phyloP scores from a whole-genome alignment of 1,139 yeast species.

The Suhomyces atakaporum region DNA sequence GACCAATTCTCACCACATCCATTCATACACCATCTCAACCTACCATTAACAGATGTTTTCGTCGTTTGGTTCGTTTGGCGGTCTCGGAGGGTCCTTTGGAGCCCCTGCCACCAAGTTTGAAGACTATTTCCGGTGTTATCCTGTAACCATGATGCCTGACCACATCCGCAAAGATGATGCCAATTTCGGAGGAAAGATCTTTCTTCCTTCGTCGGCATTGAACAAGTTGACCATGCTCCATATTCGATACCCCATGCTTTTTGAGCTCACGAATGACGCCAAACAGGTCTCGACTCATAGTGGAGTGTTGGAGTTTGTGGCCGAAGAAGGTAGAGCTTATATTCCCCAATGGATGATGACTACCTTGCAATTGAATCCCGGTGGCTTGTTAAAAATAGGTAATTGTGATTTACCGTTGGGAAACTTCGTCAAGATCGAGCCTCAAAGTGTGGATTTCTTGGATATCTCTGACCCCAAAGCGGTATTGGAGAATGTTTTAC shows the following conservation, averaged over 20 bases:
- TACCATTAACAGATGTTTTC: constrained; percentile 37
- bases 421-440: constrained; percentile 86
- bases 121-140: constrained; percentile 90
- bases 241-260: constrained; percentile 94
- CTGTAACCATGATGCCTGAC: constrained; percentile 90
- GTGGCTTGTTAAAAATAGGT: constrained; percentile 72
- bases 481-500: constrained; percentile 85
- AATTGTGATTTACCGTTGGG: constrained; percentile 86
- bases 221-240: constrained; percentile 82
- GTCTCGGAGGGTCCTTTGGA: constrained; percentile 37
- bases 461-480: constrained; percentile 97
- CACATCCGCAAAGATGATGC: constrained; percentile 74
- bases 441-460: constrained; percentile 89
- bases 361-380: constrained; percentile 72
- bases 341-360: constrained; percentile 97
- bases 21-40: background rate
- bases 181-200: constrained; percentile 95
- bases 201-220: constrained; percentile 90
- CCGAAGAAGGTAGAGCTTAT: constrained; percentile 96
- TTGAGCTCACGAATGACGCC: constrained; percentile 73
- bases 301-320: constrained; percentile 94
- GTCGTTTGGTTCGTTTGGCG: constrained; percentile 48
- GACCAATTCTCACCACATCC: background rate
- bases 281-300: constrained; percentile 67
- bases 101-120: constrained; percentile 50